A percentile compares a stretch with the other conserved stretches of the same genome.
These are phyloP conservation scores for Marasmius tenuissimus DNA, from an alignment of 1,284 basidiomycete species.

Conservation along the genomic window DNA sequence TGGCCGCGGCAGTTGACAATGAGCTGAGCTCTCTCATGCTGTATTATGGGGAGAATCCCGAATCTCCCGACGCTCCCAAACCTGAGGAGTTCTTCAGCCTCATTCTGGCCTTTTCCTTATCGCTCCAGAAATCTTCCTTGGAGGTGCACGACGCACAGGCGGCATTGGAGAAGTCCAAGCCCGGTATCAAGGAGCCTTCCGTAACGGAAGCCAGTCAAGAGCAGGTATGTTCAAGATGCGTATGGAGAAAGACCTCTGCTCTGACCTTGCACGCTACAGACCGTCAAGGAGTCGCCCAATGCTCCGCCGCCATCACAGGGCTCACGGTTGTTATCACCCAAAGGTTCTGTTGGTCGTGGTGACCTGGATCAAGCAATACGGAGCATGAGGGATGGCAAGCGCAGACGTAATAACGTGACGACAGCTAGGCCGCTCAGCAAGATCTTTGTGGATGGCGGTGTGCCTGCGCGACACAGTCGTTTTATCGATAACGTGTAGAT, in stretches of 20 bases:
- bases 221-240: constrained; percentile 37
- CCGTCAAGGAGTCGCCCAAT: constrained; percentile 17
- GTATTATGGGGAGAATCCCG: constrained; percentile 75
- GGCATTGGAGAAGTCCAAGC: constrained; percentile 28
- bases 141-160: constrained; percentile 62
- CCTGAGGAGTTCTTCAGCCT: constrained; percentile 81
- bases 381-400: constrained; percentile 71
- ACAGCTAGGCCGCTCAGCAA: constrained; percentile 55
- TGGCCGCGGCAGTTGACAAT: constrained; percentile 53
- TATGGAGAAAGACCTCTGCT: constrained; percentile 29
- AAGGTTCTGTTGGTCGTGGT: constrained; percentile 65
- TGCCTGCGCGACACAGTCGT: constrained; percentile 40
- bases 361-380: constrained; percentile 82
- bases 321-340: constrained; percentile 24
- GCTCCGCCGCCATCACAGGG: constrained; percentile 37
- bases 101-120: constrained; percentile 72
- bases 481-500: constrained; percentile 23
- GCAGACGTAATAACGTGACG: constrained; percentile 44
- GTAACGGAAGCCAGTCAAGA: constrained; percentile 23
- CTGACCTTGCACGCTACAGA: constrained; percentile 5
- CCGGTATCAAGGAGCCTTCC: constrained; percentile 20
- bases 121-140: constrained; percentile 70
- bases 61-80: constrained; percentile 60
- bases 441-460: constrained; percentile 75
- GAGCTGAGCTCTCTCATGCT: constrained; percentile 59